Base-by-base conservation (phyloP, 2,329 filamentous ascomycete genomes). In the Fonsecaea pedrosoi region DNA sequence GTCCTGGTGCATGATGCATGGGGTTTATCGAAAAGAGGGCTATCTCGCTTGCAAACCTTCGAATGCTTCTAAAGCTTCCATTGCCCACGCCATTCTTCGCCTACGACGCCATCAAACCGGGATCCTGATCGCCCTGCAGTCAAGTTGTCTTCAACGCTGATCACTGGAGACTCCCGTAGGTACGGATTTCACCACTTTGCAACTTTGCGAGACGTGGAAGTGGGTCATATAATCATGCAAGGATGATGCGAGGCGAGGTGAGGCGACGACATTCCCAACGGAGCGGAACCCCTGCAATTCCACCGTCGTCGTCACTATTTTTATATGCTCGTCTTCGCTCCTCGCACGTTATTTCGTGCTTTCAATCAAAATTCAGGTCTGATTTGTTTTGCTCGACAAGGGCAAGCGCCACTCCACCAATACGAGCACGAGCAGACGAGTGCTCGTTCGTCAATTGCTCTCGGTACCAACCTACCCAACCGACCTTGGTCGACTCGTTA, bases 51-150 rank as follows among this genome's bases (percentile, higher is more conserved):
- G 38, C 5, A 32, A 18, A 35, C 25, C 30, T 37, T 55, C 34
- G 30, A 55, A 54, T 25, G 59, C 48, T 61, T 60, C 58, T 32
- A 60, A 9, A 13, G 40, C 42, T 60, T 61, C 59, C 59, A 61
- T 61, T 35, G 8, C 59, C 50, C 32, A 48, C 48, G 53, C 38
- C 34, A n/a, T n/a, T n/a, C 21, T 34, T 38, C 59, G 35, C 48
- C 59, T 35, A 21, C 34, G 34, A 61, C 59, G 48, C 59, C 59
- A 54, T 54, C 59, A 15, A 25, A 15, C 55, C 34, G 37, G 21
- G 21, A 40, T 18, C 45, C 32, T 21, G 32, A 54, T 61, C 45
- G n/a, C 18, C n/a, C 18, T 18, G 30, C 25, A 4, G n/a, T 45
- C 40, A 45, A 18, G 40, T 12, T 13, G 25, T n/a, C 5, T 13